Evolutionary conservation across 2,329 filamentous ascomycete genomes (phyloP), one percentile per base, ranked within the genome.

Genomic region (Penicillium sp.): DNA sequence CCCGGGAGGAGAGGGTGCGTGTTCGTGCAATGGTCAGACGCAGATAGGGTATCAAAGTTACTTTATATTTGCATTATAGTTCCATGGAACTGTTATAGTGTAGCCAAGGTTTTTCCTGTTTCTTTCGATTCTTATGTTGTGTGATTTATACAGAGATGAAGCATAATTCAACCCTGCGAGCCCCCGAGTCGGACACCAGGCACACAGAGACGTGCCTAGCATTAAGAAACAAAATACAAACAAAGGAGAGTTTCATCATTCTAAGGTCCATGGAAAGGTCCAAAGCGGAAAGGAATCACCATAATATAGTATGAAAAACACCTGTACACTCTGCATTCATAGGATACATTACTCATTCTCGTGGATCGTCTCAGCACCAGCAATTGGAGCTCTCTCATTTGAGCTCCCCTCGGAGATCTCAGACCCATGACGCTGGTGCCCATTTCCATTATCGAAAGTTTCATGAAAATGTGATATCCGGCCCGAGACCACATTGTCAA

Each of bases 1-100:
- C 83, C 50, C 82, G 83, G 43, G 91, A 93, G 56, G 92, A 96
- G 78, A 86, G 89, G 71, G 82, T 80, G 63, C 84, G 85, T 68
- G 90, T 90, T 10, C 85, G 92, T 70, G 86, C 79, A 5, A 85
- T 95, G 74, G 85, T 92, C n/a, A 62, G 63, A 47, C 54, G 66
- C 31, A 54, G 31, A 21, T 59, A 37, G 19, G 23, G 16, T 14
- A n/a, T 23, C 26, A 19, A n/a, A 47, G 6, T 10, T 13, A 19
- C n/a, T 21, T 2, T 26, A 14, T 19, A 2, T 2, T 31, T 29
- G 27, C 26, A 19, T 29, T 29, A 23, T 23, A 23, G 19, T 42
- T 27, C 23, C 25, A 47, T 47, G n/a, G 44, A 19, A 27, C 25
- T 42, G 19, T 21, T 42, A 42, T 10, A 23, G 19, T 42, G 11